Base-by-base conservation (phyloP, 2,329 filamentous ascomycete species). In the Phialemonium atrogriseum region DNA sequence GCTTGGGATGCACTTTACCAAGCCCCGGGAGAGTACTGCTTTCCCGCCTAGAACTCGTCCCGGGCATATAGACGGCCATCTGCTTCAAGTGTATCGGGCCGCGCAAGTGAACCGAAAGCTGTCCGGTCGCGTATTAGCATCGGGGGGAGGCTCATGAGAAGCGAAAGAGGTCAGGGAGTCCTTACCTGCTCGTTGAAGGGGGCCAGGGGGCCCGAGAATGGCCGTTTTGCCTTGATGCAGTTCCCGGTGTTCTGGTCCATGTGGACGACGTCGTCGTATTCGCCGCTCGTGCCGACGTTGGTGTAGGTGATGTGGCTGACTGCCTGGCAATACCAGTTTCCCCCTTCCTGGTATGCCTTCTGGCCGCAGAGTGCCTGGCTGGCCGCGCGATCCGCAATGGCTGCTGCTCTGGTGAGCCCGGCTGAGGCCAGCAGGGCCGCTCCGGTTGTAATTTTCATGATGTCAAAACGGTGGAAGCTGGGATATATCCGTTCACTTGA, bases 41-140 rank as follows among this genome's bases (percentile, higher is more conserved):
- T n/a, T 52, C 47, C 11, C 60, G 56, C 50, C 64, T 67, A 33
- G 35, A 32, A 37, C 45, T 51, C 23, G 39, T 40, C 14, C 60
- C 60, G n/a, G 73, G 67, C 27, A 64, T 68, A 55, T 86, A 88
- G 33, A 77, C 76, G 9, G 80, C 83, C 33, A 86, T 65, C 43
- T 83, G 69, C 48, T 74, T 75, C 19, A 88, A 51, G 23, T 70
- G 58, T 44, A 84, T 53, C 2, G 83, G 82, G 4, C 83, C 84
- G 43, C 82, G 77, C 48, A 87, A 66, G 51, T 85, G 78, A 39
- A 84, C 55, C 2, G 80, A 84, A 18, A 87, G 63, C 80, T 85
- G 14, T 5, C 10, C 10, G n/a, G 3, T n/a, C n/a, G n/a, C n/a
- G n/a, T 12, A 9, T 28, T 28, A 28, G 27, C 18, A 13, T 20